Percentiles rank a stretch among this genome's conserved stretches.
Conservation (phyloP, 371 early-diverging fungal genomes). For the Mortierella polycephala region DNA sequence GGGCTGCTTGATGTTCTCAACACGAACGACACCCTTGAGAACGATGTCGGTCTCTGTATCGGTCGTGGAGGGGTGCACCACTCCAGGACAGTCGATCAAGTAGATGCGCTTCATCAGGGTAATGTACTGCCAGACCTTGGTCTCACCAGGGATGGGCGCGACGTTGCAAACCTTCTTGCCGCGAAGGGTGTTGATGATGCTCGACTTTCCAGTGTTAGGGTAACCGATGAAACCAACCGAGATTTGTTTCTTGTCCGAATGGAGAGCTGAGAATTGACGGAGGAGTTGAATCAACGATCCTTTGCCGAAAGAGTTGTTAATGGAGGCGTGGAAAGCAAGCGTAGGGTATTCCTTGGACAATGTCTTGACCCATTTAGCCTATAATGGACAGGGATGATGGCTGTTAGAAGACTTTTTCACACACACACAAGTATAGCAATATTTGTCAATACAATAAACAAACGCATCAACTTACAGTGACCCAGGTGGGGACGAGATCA, state of each 20-base stretch:
- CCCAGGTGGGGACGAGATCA: constrained; percentile 99
- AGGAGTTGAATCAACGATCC: constrained; percentile 97
- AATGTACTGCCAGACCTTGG: constrained; percentile 99
- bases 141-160: constrained; percentile 99
- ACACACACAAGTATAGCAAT: neutral
- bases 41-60: constrained; percentile 97
- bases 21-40: constrained; percentile 97
- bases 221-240: constrained; percentile 98
- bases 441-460: neutral
- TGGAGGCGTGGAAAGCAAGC: constrained; percentile 98
- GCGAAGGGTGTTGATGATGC: constrained; percentile 98
- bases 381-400: neutral
- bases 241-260: constrained; percentile 97
- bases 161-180: constrained; percentile 98
- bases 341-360: constrained; percentile 96
- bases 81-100: constrained; percentile 99
- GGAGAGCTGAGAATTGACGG: constrained; percentile 95
- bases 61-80: constrained; percentile 90
- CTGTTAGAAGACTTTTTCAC: neutral
- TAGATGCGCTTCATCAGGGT: constrained; percentile 99
- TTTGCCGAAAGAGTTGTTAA: constrained; percentile 99
- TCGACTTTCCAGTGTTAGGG: constrained; percentile 97
- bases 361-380: constrained; percentile 91
- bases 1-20: constrained; percentile 94
- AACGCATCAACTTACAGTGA: constrained; percentile 78